These are phyloP conservation scores for Aspergillus hancockii DNA, from an alignment of 495 filamentous ascomycete species.

Conservation along the genomic window DNA sequence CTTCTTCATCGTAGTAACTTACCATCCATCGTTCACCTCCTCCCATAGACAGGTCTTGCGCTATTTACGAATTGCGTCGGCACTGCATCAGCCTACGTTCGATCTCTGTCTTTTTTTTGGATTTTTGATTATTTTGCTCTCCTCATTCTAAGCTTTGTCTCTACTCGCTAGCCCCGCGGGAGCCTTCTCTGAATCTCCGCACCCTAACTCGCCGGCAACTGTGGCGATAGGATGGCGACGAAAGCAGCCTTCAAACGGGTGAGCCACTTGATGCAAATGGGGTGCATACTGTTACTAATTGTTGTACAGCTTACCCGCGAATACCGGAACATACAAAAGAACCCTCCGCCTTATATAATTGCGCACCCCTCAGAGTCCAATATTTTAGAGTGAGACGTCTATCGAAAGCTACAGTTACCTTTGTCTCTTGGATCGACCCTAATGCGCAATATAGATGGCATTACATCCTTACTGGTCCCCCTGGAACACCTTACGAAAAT, in stretches of 20 bases:
- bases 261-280: slow-evolving; percentile 30
- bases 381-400: slow-evolving; percentile 75
- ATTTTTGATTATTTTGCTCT: too few relatives aligned
- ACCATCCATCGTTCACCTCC: not conserved
- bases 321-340: slow-evolving; percentile 88
- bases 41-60: not conserved
- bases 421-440: not conserved
- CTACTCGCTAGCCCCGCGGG: not conserved
- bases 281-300: slow-evolving; percentile 15
- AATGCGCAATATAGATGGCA: slow-evolving; percentile 73
- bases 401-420: not conserved
- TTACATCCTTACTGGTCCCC: slow-evolving; percentile 96
- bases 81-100: not conserved
- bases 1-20: not conserved
- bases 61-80: not conserved
- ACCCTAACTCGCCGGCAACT: not conserved
- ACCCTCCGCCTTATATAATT: slow-evolving; percentile 88
- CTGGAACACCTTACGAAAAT: slow-evolving; percentile 87
- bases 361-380: slow-evolving; percentile 94
- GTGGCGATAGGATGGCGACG: slow-evolving; percentile 66
- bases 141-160: too few relatives aligned
- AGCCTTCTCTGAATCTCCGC: not conserved
- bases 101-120: slow-evolving; percentile 4
- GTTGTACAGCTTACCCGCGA: slow-evolving; percentile 77
- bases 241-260: slow-evolving; percentile 83